These are phyloP conservation scores for Delonix regia DNA, from an alignment of 306 rosid genomes.

Conservation along the genomic window DNA sequence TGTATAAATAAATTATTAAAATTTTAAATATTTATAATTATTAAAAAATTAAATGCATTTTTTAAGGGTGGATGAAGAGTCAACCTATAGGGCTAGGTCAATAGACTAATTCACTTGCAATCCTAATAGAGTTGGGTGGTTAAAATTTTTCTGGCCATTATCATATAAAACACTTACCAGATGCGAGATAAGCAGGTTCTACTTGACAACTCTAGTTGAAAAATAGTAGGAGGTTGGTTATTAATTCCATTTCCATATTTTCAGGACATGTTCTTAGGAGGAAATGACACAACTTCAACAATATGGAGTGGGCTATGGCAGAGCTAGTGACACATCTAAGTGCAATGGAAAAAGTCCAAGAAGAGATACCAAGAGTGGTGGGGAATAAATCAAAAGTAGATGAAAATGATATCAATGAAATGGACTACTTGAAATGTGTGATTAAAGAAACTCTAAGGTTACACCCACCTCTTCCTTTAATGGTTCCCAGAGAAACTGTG, in stretches of 20 bases:
- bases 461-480: slow-evolving; percentile 46
- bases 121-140: neutral
- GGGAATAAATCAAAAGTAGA: slow-evolving; percentile 36
- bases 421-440: slow-evolving; percentile 42
- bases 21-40: too few species aligned
- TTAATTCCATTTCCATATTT: neutral
- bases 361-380: slow-evolving; percentile 46
- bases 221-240: too few species aligned
- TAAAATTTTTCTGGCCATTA: neutral
- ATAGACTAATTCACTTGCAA: neutral
- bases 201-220: too few species aligned
- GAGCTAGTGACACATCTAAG: slow-evolving; percentile 43
- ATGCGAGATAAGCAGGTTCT: too few species aligned
- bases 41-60: too few species aligned
- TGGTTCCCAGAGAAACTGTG: slow-evolving; percentile 20
- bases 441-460: slow-evolving; percentile 39
- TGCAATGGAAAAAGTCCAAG: slow-evolving; percentile 47
- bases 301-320: slow-evolving; percentile 46
- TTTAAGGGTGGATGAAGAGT: too few species aligned
- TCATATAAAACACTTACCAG: too few species aligned
- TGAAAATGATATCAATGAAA: slow-evolving; percentile 28
- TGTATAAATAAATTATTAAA: too few species aligned
- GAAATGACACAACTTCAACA: slow-evolving; percentile 41
- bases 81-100: too few species aligned
- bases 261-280: slow-evolving; percentile 48